Conservation (phyloP, 768 basidiomycete genomes). For the Pleurotus cornucopiae region DNA sequence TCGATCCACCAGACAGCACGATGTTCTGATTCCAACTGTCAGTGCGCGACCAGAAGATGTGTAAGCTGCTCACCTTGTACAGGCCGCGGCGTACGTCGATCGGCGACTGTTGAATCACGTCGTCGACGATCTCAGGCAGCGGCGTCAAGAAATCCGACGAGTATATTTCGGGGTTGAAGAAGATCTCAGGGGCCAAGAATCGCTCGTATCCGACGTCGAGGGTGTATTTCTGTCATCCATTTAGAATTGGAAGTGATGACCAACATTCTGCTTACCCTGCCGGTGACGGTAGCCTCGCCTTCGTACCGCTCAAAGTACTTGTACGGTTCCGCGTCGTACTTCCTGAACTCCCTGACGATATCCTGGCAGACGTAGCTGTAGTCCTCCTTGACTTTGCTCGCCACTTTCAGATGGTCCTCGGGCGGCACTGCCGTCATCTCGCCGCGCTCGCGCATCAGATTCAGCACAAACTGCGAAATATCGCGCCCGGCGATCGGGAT, state of each 20-base stretch:
- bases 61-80: slow-evolving; percentile 64
- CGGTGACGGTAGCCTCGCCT: slow-evolving; percentile 90
- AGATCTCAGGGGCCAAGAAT: slow-evolving; percentile 98
- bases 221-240: slow-evolving; percentile 70
- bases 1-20: slow-evolving; percentile 93
- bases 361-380: slow-evolving; percentile 99
- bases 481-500: slow-evolving; percentile 98
- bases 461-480: slow-evolving; percentile 94
- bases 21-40: slow-evolving; percentile 68
- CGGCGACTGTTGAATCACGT: slow-evolving; percentile 91
- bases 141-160: slow-evolving; percentile 98
- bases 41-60: neutral
- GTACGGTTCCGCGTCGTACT: slow-evolving; percentile 94
- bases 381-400: slow-evolving; percentile 94
- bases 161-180: slow-evolving; percentile 99
- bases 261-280: slow-evolving; percentile 54
- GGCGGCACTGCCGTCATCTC: slow-evolving; percentile 89
- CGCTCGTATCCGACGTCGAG: slow-evolving; percentile 98
- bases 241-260: neutral
- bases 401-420: slow-evolving; percentile 90
- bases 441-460: slow-evolving; percentile 91
- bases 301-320: slow-evolving; percentile 94
- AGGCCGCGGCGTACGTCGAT: slow-evolving; percentile 96
- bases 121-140: slow-evolving; percentile 92
- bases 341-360: slow-evolving; percentile 97